Percentiles rank a stretch among this genome's conserved stretches.
Evolutionary conservation across 2,329 filamentous ascomycete species (phyloP).

Genomic region (Dryadomyces quercus-mongolicae): DNA sequence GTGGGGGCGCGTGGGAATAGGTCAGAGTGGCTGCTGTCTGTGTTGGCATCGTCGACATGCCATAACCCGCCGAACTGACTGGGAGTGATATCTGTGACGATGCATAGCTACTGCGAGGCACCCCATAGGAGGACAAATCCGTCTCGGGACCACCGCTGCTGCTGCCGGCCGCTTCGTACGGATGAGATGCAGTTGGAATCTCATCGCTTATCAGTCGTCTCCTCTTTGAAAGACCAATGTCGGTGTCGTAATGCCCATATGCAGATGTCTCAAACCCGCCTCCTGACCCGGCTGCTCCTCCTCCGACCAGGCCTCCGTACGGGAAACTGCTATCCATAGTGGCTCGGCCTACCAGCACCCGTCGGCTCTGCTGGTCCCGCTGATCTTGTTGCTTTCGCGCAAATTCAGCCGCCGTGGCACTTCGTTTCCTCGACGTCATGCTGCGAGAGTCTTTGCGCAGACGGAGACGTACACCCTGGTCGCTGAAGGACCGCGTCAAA

Average conservation of each 20-base stretch:
- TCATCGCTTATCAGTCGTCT: conserved; percentile 7
- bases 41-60: neutral
- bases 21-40: neutral
- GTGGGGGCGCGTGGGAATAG: neutral
- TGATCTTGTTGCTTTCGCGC: conserved; percentile 11
- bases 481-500: conserved; percentile 74
- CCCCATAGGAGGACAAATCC: conserved; percentile 4
- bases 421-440: conserved; percentile 35
- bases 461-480: conserved; percentile 74
- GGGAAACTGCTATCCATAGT: neutral
- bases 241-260: conserved; percentile 6
- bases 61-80: conserved; percentile 8
- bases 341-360: neutral
- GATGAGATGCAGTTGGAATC: neutral
- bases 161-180: neutral
- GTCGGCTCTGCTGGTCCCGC: conserved; percentile 3
- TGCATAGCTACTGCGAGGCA: conserved; percentile 2
- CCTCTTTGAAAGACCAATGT: conserved; percentile 4
- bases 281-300: neutral
- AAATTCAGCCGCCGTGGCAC: conserved; percentile 17
- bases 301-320: conserved; percentile 4
- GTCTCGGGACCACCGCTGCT: neutral
- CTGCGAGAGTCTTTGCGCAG: conserved; percentile 71
- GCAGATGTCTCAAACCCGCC: conserved; percentile 1
- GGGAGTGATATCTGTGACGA: conserved; percentile 4